phyloP scores from a whole-genome alignment of 345 rosid genomes.

The Citrus glauca region DNA sequence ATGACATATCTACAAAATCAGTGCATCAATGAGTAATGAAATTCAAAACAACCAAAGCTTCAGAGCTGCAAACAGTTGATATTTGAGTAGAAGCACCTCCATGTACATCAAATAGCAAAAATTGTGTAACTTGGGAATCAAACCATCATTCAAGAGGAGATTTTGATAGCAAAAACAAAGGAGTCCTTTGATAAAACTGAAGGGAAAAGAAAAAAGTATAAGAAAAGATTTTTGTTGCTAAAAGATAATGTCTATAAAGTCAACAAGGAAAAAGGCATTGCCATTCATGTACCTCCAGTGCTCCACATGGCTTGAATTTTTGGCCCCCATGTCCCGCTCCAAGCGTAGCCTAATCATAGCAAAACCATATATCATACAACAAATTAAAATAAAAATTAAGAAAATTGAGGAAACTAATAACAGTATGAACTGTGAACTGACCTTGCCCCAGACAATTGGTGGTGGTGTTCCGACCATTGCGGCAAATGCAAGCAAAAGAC shows the following conservation, averaged over 20 bases:
- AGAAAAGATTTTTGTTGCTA: conserved; percentile 15
- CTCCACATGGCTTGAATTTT: conserved; percentile 33
- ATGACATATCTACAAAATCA: not conserved
- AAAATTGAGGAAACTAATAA: not conserved
- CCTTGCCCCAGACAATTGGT: conserved; percentile 52
- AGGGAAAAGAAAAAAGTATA: not conserved
- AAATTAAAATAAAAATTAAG: not conserved
- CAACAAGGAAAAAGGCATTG: not conserved
- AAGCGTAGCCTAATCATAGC: conserved; percentile 35
- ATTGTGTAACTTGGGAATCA: not conserved
- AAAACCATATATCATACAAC: not conserved
- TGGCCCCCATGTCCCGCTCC: conserved; percentile 47
- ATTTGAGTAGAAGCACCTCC: not conserved
- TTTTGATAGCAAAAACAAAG: not conserved
- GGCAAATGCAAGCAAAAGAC: conserved; percentile 66
- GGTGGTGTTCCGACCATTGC: conserved; percentile 47
- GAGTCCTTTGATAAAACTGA: not conserved
- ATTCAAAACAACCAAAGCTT: no score
- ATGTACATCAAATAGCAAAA: not conserved
- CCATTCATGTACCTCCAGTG: conserved; percentile 35
- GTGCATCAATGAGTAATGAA: not conserved
- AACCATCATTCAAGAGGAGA: not conserved
- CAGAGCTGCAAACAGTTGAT: not conserved
- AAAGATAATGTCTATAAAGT: not conserved
- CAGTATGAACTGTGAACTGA: conserved; percentile 17